These are phyloP conservation scores for Penicillium corylophilum DNA, from an alignment of 2,329 filamentous ascomycete genomes.

Conservation along the genomic window DNA sequence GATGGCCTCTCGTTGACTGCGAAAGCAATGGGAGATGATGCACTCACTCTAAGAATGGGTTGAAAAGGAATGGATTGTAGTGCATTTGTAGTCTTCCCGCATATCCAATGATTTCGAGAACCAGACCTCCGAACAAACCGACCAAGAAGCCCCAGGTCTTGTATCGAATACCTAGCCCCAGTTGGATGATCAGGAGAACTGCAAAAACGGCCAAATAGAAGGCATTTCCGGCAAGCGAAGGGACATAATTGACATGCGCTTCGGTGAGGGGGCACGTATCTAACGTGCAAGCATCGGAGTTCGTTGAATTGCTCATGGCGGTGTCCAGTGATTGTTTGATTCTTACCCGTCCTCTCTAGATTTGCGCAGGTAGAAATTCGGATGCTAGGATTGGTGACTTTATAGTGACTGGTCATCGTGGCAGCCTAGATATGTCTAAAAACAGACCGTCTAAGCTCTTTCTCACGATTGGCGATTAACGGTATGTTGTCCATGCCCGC, in stretches of 20 bases:
- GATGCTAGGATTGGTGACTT: too few species aligned
- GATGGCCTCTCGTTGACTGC: conserved; percentile 31
- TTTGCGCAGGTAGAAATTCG: too few species aligned
- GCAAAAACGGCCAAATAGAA: conserved; percentile 54
- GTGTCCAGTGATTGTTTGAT: neutral
- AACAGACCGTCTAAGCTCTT: too few species aligned
- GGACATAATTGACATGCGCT: conserved; percentile 55
- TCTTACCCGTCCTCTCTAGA: too few species aligned
- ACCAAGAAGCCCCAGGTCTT: conserved; percentile 53
- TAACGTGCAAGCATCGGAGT: conserved; percentile 33
- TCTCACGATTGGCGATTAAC: too few species aligned
- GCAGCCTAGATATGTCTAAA: too few species aligned
- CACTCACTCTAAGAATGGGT: conserved; percentile 46
- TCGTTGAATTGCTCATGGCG: conserved; percentile 2
- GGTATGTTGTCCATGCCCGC: too few species aligned
- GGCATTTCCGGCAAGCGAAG: conserved; percentile 55
- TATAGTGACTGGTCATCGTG: too few species aligned
- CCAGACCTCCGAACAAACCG: conserved; percentile 54
- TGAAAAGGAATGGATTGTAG: conserved; percentile 46
- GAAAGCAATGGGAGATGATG: neutral
- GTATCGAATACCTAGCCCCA: conserved; percentile 46
- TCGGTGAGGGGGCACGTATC: conserved; percentile 34
- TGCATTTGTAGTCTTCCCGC: conserved; percentile 57
- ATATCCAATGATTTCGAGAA: conserved; percentile 61
- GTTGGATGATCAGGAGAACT: conserved; percentile 44